phyloP scores from a whole-genome alignment of 106 monocot genomes.

The Dendrobium nobile region DNA sequence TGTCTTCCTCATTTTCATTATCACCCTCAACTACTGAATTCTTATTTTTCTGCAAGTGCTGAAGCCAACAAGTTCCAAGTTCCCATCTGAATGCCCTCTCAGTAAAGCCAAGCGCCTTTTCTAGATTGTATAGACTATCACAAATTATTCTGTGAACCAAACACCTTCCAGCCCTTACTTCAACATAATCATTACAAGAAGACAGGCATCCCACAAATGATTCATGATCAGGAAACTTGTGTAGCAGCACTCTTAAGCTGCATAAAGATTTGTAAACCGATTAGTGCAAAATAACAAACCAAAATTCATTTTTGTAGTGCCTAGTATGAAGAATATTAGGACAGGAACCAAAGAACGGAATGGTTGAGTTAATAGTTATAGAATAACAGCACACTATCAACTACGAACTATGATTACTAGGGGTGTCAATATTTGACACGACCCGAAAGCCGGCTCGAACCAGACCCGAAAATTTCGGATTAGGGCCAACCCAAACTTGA shows the following conservation, averaged over 20 bases:
- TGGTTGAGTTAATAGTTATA: not conserved
- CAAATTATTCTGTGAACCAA: slow-evolving; percentile 40
- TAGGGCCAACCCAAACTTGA: no score
- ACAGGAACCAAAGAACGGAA: not conserved
- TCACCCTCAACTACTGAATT: slow-evolving; percentile 18
- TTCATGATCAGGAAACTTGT: slow-evolving; percentile 18
- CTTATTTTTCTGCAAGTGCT: slow-evolving; percentile 61
- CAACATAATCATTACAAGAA: slow-evolving; percentile 19
- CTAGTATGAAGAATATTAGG: not conserved
- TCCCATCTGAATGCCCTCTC: slow-evolving; percentile 71
- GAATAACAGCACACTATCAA: not conserved
- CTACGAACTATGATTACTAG: not conserved
- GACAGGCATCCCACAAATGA: slow-evolving; percentile 12
- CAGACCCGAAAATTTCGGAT: no score
- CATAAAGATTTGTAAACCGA: slow-evolving; percentile 10
- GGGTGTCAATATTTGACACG: no score
- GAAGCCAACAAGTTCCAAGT: slow-evolving; percentile 67
- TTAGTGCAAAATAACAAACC: not conserved
- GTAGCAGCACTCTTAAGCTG: slow-evolving; percentile 68
- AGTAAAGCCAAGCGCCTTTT: slow-evolving; percentile 13
- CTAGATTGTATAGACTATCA: slow-evolving; percentile 56
- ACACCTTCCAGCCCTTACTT: slow-evolving; percentile 17
- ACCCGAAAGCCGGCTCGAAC: no score
- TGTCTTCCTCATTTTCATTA: slow-evolving; percentile 23
- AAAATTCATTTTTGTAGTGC: not conserved